A percentile compares a stretch with the other conserved stretches of the same genome.
Conservation (phyloP, 768 basidiomycete genomes). For the Butyriboletus loyo region DNA sequence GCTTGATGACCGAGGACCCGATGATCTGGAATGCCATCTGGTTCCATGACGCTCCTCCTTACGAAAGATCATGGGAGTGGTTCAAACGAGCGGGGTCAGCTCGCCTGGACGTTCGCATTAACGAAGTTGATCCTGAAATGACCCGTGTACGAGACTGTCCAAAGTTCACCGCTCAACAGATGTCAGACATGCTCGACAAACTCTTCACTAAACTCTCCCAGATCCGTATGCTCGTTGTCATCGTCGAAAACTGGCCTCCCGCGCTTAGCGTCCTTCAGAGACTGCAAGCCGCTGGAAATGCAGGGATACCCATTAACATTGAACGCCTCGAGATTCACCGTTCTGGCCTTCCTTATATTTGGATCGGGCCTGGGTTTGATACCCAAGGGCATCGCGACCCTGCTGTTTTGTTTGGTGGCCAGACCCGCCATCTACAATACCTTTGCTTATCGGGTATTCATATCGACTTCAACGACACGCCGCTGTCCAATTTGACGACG, state of each 20-base stretch:
- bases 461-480: slow-evolving; percentile 54
- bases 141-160: slow-evolving; percentile 26
- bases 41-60: slow-evolving; percentile 53
- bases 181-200: slow-evolving; percentile 47
- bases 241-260: slow-evolving; percentile 55
- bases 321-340: slow-evolving; percentile 68
- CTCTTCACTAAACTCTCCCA: slow-evolving; percentile 53
- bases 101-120: slow-evolving; percentile 61
- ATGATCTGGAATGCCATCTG: slow-evolving; percentile 65
- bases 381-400: slow-evolving; percentile 31
- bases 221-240: slow-evolving; percentile 57
- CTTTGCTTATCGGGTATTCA: slow-evolving; percentile 58
- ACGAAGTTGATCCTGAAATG: slow-evolving; percentile 35
- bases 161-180: slow-evolving; percentile 39
- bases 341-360: slow-evolving; percentile 44
- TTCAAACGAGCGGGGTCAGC: slow-evolving; percentile 54
- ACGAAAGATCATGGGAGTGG: slow-evolving; percentile 52
- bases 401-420: slow-evolving; percentile 50
- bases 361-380: slow-evolving; percentile 42
- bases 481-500: slow-evolving; percentile 52
- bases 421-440: slow-evolving; percentile 44
- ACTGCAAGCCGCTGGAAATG: slow-evolving; percentile 37
- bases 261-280: slow-evolving; percentile 49
- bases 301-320: slow-evolving; percentile 41
- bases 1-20: slow-evolving; percentile 43